Conservation (phyloP, 371 early-diverging fungal genomes). For the Mortierella sp. region DNA sequence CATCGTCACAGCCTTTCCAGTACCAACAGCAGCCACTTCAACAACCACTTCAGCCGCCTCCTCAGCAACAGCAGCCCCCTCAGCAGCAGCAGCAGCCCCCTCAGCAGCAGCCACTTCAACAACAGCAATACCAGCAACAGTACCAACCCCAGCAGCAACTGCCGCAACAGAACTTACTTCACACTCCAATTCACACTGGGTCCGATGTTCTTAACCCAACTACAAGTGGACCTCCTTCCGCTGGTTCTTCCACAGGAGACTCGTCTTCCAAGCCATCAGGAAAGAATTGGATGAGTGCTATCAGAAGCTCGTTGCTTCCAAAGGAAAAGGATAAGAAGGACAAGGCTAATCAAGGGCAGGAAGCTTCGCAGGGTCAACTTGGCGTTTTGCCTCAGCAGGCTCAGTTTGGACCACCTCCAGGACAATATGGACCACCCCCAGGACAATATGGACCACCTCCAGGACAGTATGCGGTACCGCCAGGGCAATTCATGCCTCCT, state of each 20-base stretch:
- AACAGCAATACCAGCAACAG: constrained; percentile 28
- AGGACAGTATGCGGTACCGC: constrained; percentile 6
- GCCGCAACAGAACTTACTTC: constrained; percentile 14
- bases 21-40: too few relatives aligned
- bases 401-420: constrained; percentile 21
- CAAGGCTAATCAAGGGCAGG: constrained; percentile 20
- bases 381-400: background rate
- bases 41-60: constrained; percentile 2
- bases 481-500: too few relatives aligned
- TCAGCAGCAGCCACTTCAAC: constrained; percentile 16
- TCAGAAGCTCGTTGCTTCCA: constrained; percentile 23
- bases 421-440: constrained; percentile 12
- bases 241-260: constrained; percentile 23
- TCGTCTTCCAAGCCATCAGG: constrained; percentile 21
- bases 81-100: constrained; percentile 12
- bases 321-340: constrained; percentile 35
- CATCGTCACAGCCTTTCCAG: constrained; percentile 1
- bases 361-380: constrained; percentile 9
- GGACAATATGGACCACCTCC: constrained; percentile 10
- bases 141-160: constrained; percentile 21
- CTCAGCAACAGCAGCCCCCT: constrained; percentile 9
- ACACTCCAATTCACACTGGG: constrained; percentile 22
- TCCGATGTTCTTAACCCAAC: constrained; percentile 3
- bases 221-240: constrained; percentile 18
- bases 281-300: constrained; percentile 31